Base-by-base conservation (phyloP, 108 stramenopile species). In the Skeletonema potamos region DNA sequence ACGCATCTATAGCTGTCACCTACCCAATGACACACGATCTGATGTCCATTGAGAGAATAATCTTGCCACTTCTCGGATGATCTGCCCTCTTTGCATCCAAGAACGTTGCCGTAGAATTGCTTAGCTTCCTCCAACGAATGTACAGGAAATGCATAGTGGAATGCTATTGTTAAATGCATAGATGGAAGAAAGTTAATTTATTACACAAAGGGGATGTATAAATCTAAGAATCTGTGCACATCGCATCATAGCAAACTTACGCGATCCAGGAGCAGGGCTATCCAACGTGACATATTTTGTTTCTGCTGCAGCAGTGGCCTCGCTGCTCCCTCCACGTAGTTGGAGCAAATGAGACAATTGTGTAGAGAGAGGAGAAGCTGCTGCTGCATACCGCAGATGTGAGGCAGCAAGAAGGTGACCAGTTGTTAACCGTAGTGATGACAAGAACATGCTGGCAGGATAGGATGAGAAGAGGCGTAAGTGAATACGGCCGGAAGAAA, bases 111-210 rank as follows among this genome's bases (percentile, higher is more conserved):
- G 69, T 98, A 98, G 66, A 98, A 98, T 13, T 88, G 48, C 58
- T 96, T 97, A 11, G 98, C 98, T 44, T 73, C 66, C 22, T 90
- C 83, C 15, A 98, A 80, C 26, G 96, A 90, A 72, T 98, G 98
- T 11, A 98, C 98, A 4, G 98, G 98, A 71, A 98, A 93, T 18
- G 98, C 98, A 51, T 94, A 92, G 64, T 98, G 98, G 62, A 98
- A 98, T 39, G 96, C 70, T 70, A 8, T 60, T 0, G 27, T 66
- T 39, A 6, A 36, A 43, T 44, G 4, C 28, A 37, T 36, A 56
- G n/a, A 54, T 15, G 33, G 18, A 54, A 28, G 4, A 54, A n/a
- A 12, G 36, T 30, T 33, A 29, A 60, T 10, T 3, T 15, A 41
- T 41, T n/a, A 41, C 10, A 36, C 9, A 2, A 41, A n/a, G 1